Evolutionary conservation across 2,329 filamentous ascomycete genomes (phyloP).

Genomic region (Ascomycota sp.): DNA sequence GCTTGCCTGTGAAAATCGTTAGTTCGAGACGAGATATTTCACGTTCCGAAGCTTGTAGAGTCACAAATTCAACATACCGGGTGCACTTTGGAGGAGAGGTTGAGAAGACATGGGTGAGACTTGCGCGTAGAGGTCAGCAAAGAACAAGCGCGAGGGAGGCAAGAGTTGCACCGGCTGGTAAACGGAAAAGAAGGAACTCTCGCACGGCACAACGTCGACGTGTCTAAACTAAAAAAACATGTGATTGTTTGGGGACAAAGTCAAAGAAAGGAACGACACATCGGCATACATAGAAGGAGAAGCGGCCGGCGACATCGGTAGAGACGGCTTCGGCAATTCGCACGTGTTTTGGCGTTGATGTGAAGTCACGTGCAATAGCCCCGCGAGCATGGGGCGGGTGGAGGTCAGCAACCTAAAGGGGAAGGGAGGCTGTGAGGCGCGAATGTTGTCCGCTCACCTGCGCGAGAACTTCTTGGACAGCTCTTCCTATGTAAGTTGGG

Average conservation of each 20-base stretch:
- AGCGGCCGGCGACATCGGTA: not conserved
- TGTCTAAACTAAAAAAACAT: too few relatives aligned
- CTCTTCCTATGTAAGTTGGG: too few relatives aligned
- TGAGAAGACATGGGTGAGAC: slow-evolving; percentile 61
- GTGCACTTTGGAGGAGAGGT: slow-evolving; percentile 83
- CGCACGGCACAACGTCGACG: too few relatives aligned
- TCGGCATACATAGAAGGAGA: not conserved
- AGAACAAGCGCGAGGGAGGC: not conserved
- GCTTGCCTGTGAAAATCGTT: slow-evolving; percentile 51
- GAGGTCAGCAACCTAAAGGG: slow-evolving; percentile 5
- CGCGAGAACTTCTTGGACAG: not conserved
- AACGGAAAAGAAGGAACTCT: too few relatives aligned
- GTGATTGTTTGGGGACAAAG: too few relatives aligned
- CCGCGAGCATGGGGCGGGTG: slow-evolving; percentile 4
- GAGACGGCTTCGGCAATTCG: not conserved
- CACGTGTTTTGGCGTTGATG: slow-evolving; percentile 7
- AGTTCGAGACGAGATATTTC: slow-evolving; percentile 1
- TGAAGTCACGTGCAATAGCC: slow-evolving; percentile 9
- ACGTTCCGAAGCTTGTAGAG: too few relatives aligned
- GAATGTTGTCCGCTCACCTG: not conserved
- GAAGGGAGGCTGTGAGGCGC: slow-evolving; percentile 3
- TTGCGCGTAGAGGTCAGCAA: too few relatives aligned
- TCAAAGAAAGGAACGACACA: too few relatives aligned
- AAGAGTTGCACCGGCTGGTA: too few relatives aligned
- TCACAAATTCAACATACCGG: slow-evolving; percentile 35